Percentiles rank a stretch among this genome's conserved stretches.
phyloP scores from a whole-genome alignment of 257 asterid species.

The Fraxinus excelsior region DNA sequence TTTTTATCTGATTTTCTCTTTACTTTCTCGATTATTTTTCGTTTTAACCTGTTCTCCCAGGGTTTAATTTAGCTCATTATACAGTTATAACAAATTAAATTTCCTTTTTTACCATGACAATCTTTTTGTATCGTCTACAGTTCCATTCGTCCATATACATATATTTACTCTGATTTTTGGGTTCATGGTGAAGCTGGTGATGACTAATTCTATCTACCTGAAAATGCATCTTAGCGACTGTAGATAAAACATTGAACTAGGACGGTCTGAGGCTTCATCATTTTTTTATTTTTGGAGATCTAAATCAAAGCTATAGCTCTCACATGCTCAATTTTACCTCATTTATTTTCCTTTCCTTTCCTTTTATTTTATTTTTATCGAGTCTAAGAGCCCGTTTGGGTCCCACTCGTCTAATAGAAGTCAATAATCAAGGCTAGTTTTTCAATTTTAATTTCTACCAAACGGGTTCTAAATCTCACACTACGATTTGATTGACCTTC shows the following conservation, averaged over 20 bases:
- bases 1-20: neutral
- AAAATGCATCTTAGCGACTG: constrained; percentile 29
- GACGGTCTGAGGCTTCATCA: constrained; percentile 57
- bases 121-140: neutral
- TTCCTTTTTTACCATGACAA: neutral
- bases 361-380: no score
- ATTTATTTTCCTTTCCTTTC: neutral
- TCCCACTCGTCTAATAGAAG: no score
- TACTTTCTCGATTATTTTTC: neutral
- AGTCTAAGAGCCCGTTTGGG: no score
- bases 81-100: neutral
- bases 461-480: neutral
- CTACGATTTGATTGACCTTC: neutral
- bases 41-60: neutral
- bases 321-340: neutral
- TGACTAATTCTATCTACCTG: constrained; percentile 33
- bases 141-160: neutral
- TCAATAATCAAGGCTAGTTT: no score
- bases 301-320: neutral
- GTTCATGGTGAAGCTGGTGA: constrained; percentile 34
- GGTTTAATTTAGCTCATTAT: neutral
- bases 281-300: neutral
- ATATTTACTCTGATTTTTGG: neutral
- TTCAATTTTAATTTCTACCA: no score
- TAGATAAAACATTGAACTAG: constrained; percentile 46